phyloP scores from a whole-genome alignment of 495 filamentous ascomycete genomes.

The Jackrogersella minutella region DNA sequence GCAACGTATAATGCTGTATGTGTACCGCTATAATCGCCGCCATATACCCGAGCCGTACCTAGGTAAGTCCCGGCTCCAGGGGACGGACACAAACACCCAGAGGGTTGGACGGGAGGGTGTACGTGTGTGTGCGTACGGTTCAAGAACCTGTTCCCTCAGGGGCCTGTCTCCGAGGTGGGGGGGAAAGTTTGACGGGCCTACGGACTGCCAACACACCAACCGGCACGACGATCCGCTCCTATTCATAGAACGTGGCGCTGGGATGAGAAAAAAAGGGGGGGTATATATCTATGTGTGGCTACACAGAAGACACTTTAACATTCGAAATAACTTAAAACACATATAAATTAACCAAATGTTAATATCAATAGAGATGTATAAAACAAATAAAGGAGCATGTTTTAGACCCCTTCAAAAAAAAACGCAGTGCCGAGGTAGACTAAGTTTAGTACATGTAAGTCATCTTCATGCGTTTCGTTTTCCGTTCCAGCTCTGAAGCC shows the following conservation, averaged over 20 bases:
- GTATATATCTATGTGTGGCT: background rate
- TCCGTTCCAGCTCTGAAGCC: conserved; percentile 15
- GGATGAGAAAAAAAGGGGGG: background rate
- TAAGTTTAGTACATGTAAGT: conserved; percentile 9
- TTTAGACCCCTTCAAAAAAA: background rate
- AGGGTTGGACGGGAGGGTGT: conserved; percentile 1
- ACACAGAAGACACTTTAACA: background rate
- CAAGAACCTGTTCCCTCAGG: background rate
- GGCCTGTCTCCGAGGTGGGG: conserved; percentile 12
- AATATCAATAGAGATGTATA: background rate
- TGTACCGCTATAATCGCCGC: background rate
- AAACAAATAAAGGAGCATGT: background rate
- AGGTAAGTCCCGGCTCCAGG: conserved; percentile 2
- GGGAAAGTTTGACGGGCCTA: background rate
- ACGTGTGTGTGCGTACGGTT: background rate
- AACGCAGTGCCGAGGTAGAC: background rate
- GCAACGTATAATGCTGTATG: background rate
- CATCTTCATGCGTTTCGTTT: conserved; percentile 38
- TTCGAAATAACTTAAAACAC: background rate
- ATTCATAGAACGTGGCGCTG: conserved; percentile 17
- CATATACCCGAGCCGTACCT: background rate
- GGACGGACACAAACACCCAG: background rate
- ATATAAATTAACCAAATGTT: too few species aligned
- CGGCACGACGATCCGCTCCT: conserved; percentile 12
- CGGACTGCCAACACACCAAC: background rate